Conservation (phyloP, 257 asterid genomes). For the Buddleja alternifolia region DNA sequence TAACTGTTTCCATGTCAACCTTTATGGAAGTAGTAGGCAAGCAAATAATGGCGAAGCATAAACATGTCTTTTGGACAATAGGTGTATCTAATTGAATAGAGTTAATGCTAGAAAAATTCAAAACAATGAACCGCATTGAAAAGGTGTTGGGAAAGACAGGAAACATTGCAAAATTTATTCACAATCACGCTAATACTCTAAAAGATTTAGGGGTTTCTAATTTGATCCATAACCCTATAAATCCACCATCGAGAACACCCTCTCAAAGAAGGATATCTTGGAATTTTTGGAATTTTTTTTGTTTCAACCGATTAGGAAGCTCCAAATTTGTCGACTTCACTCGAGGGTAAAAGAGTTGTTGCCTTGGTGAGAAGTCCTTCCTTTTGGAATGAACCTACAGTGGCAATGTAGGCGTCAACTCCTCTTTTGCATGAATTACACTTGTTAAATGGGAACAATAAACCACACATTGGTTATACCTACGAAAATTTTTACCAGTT, state of each 20-base stretch:
- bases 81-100: conserved; percentile 40
- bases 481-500: too few relatives aligned
- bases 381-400: too few relatives aligned
- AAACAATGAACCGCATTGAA: neutral
- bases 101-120: conserved; percentile 37
- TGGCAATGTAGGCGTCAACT: too few relatives aligned
- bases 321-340: conserved; percentile 27
- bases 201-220: conserved; percentile 34
- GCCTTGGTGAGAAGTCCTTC: conserved; percentile 26
- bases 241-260: too few relatives aligned
- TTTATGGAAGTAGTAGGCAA: conserved; percentile 38
- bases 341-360: conserved; percentile 29
- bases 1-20: conserved; percentile 32
- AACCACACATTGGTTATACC: too few relatives aligned
- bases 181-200: conserved; percentile 23
- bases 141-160: conserved; percentile 34
- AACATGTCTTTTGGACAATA: conserved; percentile 39
- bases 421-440: too few relatives aligned
- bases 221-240: too few relatives aligned
- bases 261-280: too few relatives aligned
- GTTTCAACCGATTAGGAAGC: conserved; percentile 33
- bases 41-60: conserved; percentile 25
- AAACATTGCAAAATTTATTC: conserved; percentile 36
- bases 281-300: too few relatives aligned
- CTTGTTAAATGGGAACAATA: too few relatives aligned